Evolutionary conservation across 2,329 filamentous ascomycete species (phyloP), one percentile per base, ranked within the genome.

Genomic region (Elsinoe batatas): DNA sequence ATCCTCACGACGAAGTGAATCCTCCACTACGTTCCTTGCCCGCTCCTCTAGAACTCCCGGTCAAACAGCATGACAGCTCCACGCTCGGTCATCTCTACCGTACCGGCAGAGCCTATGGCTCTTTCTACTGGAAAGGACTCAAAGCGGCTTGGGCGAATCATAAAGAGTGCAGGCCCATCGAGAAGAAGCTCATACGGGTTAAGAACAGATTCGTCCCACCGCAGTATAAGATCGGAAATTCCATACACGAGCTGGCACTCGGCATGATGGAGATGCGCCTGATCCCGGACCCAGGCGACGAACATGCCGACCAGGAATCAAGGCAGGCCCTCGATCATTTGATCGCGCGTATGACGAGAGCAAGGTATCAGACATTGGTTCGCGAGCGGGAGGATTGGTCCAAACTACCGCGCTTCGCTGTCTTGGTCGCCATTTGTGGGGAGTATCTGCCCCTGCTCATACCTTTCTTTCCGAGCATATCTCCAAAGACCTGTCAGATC

Each of bases 51-150:
- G 68, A 75, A 42, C 73, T 88, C 2, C 88, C 88, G 5, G 67
- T 69, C 4, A 77, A 81, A 54, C 67, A 74, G 15, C 65, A 75
- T 17, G 64, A 70, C 6, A 68, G 78, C 30, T 71, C 72, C 26
- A 65, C 72, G 17, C 66, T 79, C 56, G 69, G 70, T 15, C 80
- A 87, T 72, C 74, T 81, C 59, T 79, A 80, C 64, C 67, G 71
- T 42, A 72, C 84, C 26, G 91, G 88, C 59, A 85, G 86, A 67
- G 82, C 86, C 53, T 95, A 95, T 70, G 63, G 86, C 8, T 71
- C 71, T 35, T 97, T 97, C 79, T 97, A 96, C 81, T 95, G 93
- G 72, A 78, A 81, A 1, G 91, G 91, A 15, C 71, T 95, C 32
- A 83, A 83, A 65, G 82, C 85, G 63, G 83, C 95, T 53, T 83